Conservation (phyloP, 148 eudicot genomes). For the Heliosperma pusillum region DNA sequence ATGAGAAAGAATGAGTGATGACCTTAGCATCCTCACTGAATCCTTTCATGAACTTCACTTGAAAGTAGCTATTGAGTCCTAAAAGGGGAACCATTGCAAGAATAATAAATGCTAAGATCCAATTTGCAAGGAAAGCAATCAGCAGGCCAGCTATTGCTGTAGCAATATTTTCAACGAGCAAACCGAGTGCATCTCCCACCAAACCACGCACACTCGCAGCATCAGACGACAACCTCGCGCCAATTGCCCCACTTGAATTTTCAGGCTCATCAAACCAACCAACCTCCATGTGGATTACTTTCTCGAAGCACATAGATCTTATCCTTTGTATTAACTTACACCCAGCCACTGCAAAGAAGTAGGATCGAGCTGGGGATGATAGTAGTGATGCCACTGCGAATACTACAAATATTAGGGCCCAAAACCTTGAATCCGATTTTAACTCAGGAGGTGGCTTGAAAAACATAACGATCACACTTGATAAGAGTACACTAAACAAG, state of each 20-base stretch:
- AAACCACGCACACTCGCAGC: slow-evolving; percentile 15
- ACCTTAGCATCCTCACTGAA: slow-evolving; percentile 18
- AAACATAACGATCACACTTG: slow-evolving; percentile 27
- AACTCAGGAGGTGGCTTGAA: slow-evolving; percentile 28
- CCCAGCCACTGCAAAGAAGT: slow-evolving; percentile 18
- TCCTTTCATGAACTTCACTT: slow-evolving; percentile 13
- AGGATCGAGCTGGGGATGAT: slow-evolving; percentile 16
- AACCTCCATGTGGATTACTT: slow-evolving; percentile 9
- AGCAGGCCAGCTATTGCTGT: slow-evolving; percentile 11
- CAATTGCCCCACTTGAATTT: slow-evolving; percentile 16
- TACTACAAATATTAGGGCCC: slow-evolving; percentile 29
- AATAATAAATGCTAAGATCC: slow-evolving; percentile 11
- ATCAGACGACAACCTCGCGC: slow-evolving; percentile 11
- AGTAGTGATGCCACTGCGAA: slow-evolving; percentile 21
- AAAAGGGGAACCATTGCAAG: slow-evolving; percentile 13
- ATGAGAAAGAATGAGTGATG: background rate
- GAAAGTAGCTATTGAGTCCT: slow-evolving; percentile 8
- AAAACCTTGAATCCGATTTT: slow-evolving; percentile 27
- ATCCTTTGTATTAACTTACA: slow-evolving; percentile 8
- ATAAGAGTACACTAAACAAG: slow-evolving; percentile 26
- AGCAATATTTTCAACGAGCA: slow-evolving; percentile 3
- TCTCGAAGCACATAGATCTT: slow-evolving; percentile 16
- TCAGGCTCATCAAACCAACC: slow-evolving; percentile 16
- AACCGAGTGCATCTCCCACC: slow-evolving; percentile 12
- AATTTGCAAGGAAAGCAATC: slow-evolving; percentile 17